Conservation (phyloP, 106 monocot genomes). For the Allium sativum region DNA sequence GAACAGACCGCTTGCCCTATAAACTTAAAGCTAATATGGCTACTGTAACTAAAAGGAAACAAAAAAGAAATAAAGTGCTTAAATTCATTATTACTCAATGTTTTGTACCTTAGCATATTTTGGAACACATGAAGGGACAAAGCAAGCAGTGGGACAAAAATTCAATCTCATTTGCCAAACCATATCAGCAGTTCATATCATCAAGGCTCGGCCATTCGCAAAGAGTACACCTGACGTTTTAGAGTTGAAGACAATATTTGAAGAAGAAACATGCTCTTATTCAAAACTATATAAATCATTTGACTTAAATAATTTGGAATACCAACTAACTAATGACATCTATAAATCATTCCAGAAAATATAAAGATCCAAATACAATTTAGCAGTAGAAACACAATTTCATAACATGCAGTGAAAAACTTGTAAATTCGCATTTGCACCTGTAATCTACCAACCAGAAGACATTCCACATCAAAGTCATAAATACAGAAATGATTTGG, state of each 20-base stretch:
- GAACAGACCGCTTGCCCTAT: constrained; percentile 55
- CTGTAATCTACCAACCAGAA: not conserved
- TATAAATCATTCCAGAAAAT: too few relatives aligned
- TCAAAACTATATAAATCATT: not conserved
- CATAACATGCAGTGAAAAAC: too few relatives aligned
- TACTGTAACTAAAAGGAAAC: not conserved
- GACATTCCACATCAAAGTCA: not conserved
- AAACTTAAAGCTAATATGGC: constrained; percentile 5
- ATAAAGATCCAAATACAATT: too few relatives aligned
- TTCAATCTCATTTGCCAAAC: constrained; percentile 62
- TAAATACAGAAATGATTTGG: too few relatives aligned
- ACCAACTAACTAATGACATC: too few relatives aligned
- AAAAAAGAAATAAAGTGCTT: not conserved
- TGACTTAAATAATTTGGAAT: not conserved
- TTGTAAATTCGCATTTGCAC: not conserved
- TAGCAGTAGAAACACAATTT: too few relatives aligned
- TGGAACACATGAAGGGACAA: constrained; percentile 18
- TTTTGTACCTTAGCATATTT: constrained; percentile 55
- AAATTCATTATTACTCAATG: not conserved
- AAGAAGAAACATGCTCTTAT: too few relatives aligned
- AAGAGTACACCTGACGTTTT: not conserved
- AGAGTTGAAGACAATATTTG: too few relatives aligned
- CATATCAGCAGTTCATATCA: constrained; percentile 38
- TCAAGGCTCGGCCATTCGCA: constrained; percentile 8
- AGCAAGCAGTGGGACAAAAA: constrained; percentile 50